Conservation (phyloP, 73 alveolate genomes). For the Breviolum minutum region DNA sequence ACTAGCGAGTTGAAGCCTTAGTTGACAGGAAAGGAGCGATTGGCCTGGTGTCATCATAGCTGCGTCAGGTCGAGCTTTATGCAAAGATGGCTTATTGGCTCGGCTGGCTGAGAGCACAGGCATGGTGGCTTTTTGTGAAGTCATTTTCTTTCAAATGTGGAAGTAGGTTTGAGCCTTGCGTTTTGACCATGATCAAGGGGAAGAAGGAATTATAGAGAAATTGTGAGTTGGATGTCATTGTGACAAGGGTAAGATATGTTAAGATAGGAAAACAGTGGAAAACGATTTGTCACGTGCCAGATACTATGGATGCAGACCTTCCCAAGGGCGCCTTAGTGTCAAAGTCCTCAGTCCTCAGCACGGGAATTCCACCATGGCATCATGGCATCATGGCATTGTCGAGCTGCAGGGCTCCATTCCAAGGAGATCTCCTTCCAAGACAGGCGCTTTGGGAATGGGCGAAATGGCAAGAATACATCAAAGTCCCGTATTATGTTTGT, state of each 20-base stretch:
- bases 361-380: background rate
- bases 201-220: no score
- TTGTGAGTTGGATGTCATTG: no score
- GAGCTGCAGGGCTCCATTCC: conserved; percentile 35
- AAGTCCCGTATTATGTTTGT: no score
- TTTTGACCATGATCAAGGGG: no score
- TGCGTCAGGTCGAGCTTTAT: conserved; percentile 66
- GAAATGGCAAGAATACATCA: background rate
- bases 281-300: background rate
- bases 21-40: background rate
- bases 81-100: conserved; percentile 83
- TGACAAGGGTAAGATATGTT: no score
- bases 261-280: no score
- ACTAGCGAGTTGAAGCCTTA: conserved; percentile 25
- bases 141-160: no score
- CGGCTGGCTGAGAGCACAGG: conserved; percentile 77
- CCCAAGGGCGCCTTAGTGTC: conserved; percentile 87
- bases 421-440: conserved; percentile 35
- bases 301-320: conserved; percentile 72
- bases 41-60: background rate
- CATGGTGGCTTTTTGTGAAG: background rate
- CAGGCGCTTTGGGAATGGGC: background rate
- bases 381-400: background rate
- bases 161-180: no score
- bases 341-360: background rate